phyloP scores from a whole-genome alignment of 768 basidiomycete species.

The Panaeolus cyanescens region DNA sequence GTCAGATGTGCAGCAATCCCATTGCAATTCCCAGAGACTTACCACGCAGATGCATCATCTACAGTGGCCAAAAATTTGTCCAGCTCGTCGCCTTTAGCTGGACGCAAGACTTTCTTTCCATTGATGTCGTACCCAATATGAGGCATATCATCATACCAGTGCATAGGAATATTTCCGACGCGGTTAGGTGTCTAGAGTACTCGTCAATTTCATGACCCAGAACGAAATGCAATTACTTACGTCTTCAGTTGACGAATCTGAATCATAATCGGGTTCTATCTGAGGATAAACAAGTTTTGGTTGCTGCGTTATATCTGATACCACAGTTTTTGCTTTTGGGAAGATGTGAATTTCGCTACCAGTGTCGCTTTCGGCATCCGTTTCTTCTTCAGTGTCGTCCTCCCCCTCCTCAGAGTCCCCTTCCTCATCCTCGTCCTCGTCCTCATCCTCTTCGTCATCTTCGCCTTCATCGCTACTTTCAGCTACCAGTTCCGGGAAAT shows the following conservation, averaged over 20 bases:
- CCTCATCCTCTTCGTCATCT: slow-evolving; percentile 34
- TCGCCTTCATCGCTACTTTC: slow-evolving; percentile 51
- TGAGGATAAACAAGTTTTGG: slow-evolving; percentile 83
- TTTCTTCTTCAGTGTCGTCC: slow-evolving; percentile 43
- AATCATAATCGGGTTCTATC: slow-evolving; percentile 90
- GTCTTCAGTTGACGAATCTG: slow-evolving; percentile 91
- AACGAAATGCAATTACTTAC: slow-evolving; percentile 43
- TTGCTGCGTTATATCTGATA: slow-evolving; percentile 83
- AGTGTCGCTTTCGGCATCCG: slow-evolving; percentile 37
- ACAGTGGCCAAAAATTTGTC: slow-evolving; percentile 95
- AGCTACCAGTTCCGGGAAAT: slow-evolving; percentile 70
- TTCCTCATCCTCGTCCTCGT: slow-evolving; percentile 40
- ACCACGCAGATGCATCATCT: slow-evolving; percentile 92
- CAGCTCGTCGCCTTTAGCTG: slow-evolving; percentile 93
- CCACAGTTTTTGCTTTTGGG: slow-evolving; percentile 67
- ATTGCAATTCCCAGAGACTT: slow-evolving; percentile 16
- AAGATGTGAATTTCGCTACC: slow-evolving; percentile 54
- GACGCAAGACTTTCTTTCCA: slow-evolving; percentile 91
- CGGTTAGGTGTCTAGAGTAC: slow-evolving; percentile 84
- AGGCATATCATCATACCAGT: slow-evolving; percentile 99
- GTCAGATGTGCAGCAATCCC: background rate
- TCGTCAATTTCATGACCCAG: slow-evolving; percentile 10
- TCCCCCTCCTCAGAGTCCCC: slow-evolving; percentile 41
- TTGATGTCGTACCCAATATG: slow-evolving; percentile 97
- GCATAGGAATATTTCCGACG: slow-evolving; percentile 91